phyloP scores from a whole-genome alignment of 2,329 filamentous ascomycete species.

The Biscogniauxia sp. region DNA sequence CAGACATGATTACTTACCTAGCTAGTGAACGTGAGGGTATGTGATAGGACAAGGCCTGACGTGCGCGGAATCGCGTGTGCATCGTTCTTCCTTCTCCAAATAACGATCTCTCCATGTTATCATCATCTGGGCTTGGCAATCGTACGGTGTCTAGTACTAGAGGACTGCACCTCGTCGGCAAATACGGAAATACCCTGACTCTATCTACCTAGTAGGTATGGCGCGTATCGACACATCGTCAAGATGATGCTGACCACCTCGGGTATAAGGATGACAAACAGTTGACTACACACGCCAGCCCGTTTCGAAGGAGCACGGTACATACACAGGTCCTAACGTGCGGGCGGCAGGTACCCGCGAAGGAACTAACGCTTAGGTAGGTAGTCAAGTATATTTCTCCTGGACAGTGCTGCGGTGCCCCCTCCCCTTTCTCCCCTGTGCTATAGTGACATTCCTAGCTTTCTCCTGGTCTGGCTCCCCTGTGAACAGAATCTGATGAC shows the following conservation, averaged over 20 bases:
- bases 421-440: neutral
- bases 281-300: neutral
- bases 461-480: neutral
- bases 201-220: neutral
- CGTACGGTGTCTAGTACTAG: neutral
- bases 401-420: neutral
- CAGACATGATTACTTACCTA: conserved; percentile 7
- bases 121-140: neutral
- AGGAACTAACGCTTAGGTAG: conserved; percentile 13
- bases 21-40: neutral
- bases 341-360: conserved; percentile 23
- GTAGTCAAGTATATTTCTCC: conserved; percentile 1
- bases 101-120: neutral
- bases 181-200: conserved; percentile 13
- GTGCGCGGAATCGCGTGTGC: conserved; percentile 13
- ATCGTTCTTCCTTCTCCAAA: neutral
- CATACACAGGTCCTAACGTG: conserved; percentile 12
- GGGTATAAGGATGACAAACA: conserved; percentile 3
- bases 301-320: conserved; percentile 12
- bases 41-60: conserved; percentile 5
- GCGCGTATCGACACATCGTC: neutral
- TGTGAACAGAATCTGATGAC: neutral
- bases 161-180: conserved; percentile 10
- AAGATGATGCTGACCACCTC: conserved; percentile 8
- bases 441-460: neutral